Evolutionary conservation across 495 filamentous ascomycete species (phyloP), one percentile per base, ranked within the genome.

Genomic region (Aspergillus diversus): DNA sequence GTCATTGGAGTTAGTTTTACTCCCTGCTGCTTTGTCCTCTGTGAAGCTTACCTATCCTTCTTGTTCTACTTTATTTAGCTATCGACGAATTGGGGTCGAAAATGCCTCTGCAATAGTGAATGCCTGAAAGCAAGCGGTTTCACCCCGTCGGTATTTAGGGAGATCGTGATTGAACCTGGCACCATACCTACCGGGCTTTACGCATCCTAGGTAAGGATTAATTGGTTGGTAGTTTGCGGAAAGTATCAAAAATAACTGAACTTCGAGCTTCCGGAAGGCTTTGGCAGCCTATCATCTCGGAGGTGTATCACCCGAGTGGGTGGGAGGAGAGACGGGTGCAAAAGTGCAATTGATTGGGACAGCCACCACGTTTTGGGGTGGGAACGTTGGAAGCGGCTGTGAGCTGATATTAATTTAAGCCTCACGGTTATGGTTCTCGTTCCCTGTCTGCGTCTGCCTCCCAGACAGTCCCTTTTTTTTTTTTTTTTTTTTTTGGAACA

Each of bases 161-260:
- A 15, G 5, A 43, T 57, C 5, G 7, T 17, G 33, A 47, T 27
- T 21, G 16, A 9, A 13, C 17, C 55, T 7, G 37, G 17, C 6
- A 43, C 33, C 3, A 57, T 47, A 13, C 50, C 50, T 15, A 53
- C 50, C 6, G 50, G 50, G 27, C 8, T 53, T 15, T 33, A 53
- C 15, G 16, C 27, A 27, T 32, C 50, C 7, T 7, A 27, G 50
- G 50, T 53, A 53, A 31, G 34, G 16, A 27, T 31, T 43, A 4
- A 11, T 43, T 15, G 39, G 39, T 15, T 12, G 8, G 11, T 43
- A 4, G 12, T 43, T 4, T 3, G 4, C 39, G 39, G 11, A 43
- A 7, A 43, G 3, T 13, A 11, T 4, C 11, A 7, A 43, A 4
- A 11, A 11, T 43, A 15, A 43, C n/a, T 43, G 0, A 11, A 15